Percentiles rank a stretch among this genome's conserved stretches.
These are phyloP conservation scores for Phytophthora hibernalis DNA, from an alignment of 352 stramenopile species.

Conservation along the genomic window DNA sequence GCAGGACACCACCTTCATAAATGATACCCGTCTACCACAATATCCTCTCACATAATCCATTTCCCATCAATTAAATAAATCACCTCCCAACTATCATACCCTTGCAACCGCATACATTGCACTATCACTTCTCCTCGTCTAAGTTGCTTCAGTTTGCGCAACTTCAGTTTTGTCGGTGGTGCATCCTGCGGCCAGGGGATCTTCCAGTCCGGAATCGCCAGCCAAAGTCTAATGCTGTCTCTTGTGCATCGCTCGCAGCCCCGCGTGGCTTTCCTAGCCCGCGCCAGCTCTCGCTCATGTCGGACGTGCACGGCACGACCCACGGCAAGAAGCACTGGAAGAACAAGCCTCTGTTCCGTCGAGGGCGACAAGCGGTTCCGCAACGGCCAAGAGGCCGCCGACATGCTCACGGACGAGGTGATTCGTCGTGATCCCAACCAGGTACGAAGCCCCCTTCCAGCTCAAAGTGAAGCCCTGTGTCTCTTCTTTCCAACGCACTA, in stretches of 20 bases:
- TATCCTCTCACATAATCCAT: no score
- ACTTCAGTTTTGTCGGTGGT: background rate
- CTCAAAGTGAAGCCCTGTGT: constrained; percentile 19
- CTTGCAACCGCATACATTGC: background rate
- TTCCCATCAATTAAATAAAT: background rate
- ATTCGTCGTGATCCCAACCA: constrained; percentile 83
- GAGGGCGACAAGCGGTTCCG: constrained; percentile 97
- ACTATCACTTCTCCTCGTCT: background rate
- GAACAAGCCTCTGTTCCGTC: constrained; percentile 97
- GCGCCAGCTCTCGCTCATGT: constrained; percentile 76
- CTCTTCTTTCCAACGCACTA: constrained; percentile 21
- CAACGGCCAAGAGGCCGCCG: constrained; percentile 95
- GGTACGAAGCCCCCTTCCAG: constrained; percentile 21
- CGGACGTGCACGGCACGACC: constrained; percentile 88
- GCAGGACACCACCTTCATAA: no score
- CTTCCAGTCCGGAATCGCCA: background rate
- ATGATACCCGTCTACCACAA: no score
- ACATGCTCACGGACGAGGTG: constrained; percentile 92
- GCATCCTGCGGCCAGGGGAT: background rate
- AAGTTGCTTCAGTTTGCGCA: background rate
- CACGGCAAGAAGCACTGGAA: constrained; percentile 94
- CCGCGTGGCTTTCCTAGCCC: constrained; percentile 30
- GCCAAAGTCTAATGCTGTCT: constrained; percentile 35
- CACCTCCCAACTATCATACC: background rate
- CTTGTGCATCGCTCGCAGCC: constrained; percentile 29